Percentiles rank a stretch among this genome's conserved stretches.
These are phyloP conservation scores for Zygoascus sp. DNA, from an alignment of 1,139 yeast genomes.

Conservation along the genomic window DNA sequence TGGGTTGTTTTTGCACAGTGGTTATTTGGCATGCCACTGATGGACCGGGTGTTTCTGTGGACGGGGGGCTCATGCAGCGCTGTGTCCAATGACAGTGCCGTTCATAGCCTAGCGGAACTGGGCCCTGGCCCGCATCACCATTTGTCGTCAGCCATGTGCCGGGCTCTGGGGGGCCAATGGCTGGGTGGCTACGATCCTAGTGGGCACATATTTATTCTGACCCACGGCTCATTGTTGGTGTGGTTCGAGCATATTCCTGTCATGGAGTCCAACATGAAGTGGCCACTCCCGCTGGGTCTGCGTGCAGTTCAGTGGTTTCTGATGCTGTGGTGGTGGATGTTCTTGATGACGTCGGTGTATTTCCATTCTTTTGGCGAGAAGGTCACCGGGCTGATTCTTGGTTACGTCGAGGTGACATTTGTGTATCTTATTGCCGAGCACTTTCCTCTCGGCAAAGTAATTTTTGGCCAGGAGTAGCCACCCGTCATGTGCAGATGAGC, in stretches of 20 bases:
- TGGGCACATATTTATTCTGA: constrained; percentile 82
- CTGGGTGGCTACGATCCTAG: constrained; percentile 93
- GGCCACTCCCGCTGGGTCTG: constrained; percentile 36
- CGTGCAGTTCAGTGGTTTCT: constrained; percentile 37
- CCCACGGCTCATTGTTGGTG: constrained; percentile 66
- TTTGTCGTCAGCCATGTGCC: constrained; percentile 49
- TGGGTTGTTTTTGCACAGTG: constrained; percentile 86
- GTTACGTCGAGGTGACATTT: constrained; percentile 45
- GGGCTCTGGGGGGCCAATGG: constrained; percentile 69
- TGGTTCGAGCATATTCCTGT: constrained; percentile 48
- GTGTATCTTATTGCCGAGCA: constrained; percentile 37
- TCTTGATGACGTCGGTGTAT: constrained; percentile 74
- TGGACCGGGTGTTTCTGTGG: constrained; percentile 74
- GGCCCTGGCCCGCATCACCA: constrained; percentile 15
- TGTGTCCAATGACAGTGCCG: background rate
- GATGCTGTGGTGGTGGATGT: constrained; percentile 79
- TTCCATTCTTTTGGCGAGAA: constrained; percentile 81
- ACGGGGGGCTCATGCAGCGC: constrained; percentile 78
- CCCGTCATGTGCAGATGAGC: too few species aligned
- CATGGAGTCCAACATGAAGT: constrained; percentile 22
- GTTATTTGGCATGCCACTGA: constrained; percentile 81
- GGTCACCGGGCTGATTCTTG: constrained; percentile 59
- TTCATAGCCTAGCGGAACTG: constrained; percentile 1
- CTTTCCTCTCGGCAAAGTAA: constrained; percentile 8
- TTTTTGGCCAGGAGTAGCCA: constrained; percentile 15